Conservation (phyloP, 345 rosid species). For the Jatropha curcas region DNA sequence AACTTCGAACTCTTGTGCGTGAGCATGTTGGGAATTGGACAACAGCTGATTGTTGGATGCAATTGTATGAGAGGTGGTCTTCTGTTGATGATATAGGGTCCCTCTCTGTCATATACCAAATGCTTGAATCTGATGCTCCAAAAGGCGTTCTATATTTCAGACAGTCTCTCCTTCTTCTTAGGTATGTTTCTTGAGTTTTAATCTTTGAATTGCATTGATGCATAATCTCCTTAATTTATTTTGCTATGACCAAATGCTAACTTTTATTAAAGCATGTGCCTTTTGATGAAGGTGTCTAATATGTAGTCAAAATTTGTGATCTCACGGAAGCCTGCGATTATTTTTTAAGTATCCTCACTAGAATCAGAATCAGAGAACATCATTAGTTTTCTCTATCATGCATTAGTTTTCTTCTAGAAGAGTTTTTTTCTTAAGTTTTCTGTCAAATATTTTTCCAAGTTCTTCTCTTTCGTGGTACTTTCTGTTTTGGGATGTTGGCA, state of each 20-base stretch:
- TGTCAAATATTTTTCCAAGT: not conserved
- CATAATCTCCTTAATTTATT: not conserved
- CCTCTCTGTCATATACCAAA: conserved; percentile 95
- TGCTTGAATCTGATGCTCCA: conserved; percentile 94
- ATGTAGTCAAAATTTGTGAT: not conserved
- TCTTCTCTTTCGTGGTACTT: not conserved
- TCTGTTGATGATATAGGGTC: conserved; percentile 96
- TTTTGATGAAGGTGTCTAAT: not conserved
- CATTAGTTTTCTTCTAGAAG: not conserved
- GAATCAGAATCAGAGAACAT: not conserved
- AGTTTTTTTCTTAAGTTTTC: not conserved
- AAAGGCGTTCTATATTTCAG: conserved; percentile 92
- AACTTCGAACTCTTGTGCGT: conserved; percentile 80
- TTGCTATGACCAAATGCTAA: not conserved
- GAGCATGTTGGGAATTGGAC: conserved; percentile 94
- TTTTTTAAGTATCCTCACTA: not conserved
- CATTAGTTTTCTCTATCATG: conserved; percentile 3
- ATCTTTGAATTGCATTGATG: not conserved
- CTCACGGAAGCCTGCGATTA: not conserved
- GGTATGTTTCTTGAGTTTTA: conserved; percentile 43
- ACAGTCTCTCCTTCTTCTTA: conserved; percentile 90
- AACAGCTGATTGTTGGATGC: conserved; percentile 98
- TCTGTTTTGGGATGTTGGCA: conserved; percentile 13
- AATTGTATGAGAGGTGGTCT: conserved; percentile 92
- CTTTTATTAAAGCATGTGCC: not conserved